Percentiles rank a stretch among this genome's conserved stretches.
Evolutionary conservation across 139 green algal genomes (phyloP).

Genomic region (Ettlia oleoabundans): DNA sequence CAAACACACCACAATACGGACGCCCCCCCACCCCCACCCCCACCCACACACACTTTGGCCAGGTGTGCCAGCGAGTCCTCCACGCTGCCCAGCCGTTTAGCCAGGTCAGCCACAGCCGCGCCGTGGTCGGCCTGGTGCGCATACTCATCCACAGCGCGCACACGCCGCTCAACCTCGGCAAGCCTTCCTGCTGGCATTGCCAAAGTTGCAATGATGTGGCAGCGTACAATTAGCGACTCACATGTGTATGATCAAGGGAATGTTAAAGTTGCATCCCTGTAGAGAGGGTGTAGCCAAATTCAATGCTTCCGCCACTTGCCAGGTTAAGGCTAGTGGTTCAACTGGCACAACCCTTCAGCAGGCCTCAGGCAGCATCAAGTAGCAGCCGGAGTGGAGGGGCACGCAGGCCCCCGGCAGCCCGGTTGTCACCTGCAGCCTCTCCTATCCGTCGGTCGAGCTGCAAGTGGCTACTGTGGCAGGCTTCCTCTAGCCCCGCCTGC

Average conservation of each 20-base stretch:
- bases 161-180: constrained; percentile 8
- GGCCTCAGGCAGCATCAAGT: not conserved
- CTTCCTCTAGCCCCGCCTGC: not conserved
- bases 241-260: too few species aligned
- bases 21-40: too few species aligned
- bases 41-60: too few species aligned
- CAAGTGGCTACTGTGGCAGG: constrained; percentile 8
- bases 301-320: too few species aligned
- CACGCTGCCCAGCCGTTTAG: constrained; percentile 16
- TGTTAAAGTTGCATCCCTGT: too few species aligned
- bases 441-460: not conserved
- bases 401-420: not conserved
- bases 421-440: not conserved
- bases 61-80: constrained; percentile 19
- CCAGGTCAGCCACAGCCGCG: constrained; percentile 9
- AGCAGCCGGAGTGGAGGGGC: not conserved
- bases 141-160: constrained; percentile 15
- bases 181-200: constrained; percentile 14
- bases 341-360: too few species aligned
- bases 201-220: too few species aligned
- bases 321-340: too few species aligned
- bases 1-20: too few species aligned
- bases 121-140: not conserved
- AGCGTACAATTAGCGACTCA: too few species aligned
- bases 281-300: too few species aligned